Evolutionary conservation across 1,284 basidiomycete species (phyloP), one percentile per base, ranked within the genome.

Genomic region (Singerocomus inundabilis): DNA sequence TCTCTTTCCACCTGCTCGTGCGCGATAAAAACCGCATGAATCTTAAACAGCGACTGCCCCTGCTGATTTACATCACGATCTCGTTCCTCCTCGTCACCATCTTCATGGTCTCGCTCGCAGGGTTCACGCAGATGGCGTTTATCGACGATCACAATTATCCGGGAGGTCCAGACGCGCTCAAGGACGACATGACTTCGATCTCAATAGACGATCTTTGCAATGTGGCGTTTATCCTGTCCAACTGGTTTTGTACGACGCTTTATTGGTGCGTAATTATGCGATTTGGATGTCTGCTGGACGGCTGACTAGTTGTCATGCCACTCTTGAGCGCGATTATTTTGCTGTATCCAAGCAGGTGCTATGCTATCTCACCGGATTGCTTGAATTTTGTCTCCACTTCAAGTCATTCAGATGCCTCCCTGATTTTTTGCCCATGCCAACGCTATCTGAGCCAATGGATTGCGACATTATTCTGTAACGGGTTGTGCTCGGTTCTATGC

Each of bases 131-230:
- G 38, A 56, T 62, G 48, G 57, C 58, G 6, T 72, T 66, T 48
- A 64, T 72, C 37, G 56, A 69, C 44, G 30, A 69, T 46, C 58
- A 68, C 5, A 52, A 61, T 41, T 69, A 58, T 43, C 64, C 65
- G 1, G 70, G 70, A 0, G 64, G 60, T 40, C 60, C 53, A 26
- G 49, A 21, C 5, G 51, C 42, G 8, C 63, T 44, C n/a, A 57
- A 55, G 26, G 44, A 51, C 34, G 46, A 44, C 4, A 52, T 48
- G 26, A 53, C 56, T n/a, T 45, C 52, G 15, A 56, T 62, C 25
- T 56, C 53, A 9, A 34, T 65, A 0, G 49, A 55, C n/a, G n/a
- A 51, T 5, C 1, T 12, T 3, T 51, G 46, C 0, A 67, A 58
- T 13, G 49, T 8, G 1, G 26, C 48, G 0, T 63, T 55, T 36